Conservation (phyloP, 2,329 filamentous ascomycete genomes). For the Didymella pomorum region DNA sequence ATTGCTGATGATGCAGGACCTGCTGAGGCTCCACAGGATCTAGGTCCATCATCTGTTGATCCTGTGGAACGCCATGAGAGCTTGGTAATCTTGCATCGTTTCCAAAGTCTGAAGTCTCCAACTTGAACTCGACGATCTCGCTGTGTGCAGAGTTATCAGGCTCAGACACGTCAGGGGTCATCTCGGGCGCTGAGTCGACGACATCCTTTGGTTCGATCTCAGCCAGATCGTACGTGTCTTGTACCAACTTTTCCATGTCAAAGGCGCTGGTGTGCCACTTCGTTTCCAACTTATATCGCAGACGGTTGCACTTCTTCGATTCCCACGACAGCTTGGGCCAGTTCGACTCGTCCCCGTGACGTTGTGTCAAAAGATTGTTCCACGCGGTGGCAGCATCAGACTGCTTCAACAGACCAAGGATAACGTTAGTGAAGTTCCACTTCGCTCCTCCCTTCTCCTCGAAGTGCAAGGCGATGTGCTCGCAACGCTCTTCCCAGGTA, state of each 20-base stretch:
- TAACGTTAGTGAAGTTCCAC: slow-evolving; percentile 74
- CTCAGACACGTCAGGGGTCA: slow-evolving; percentile 37
- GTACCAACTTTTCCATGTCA: slow-evolving; percentile 65
- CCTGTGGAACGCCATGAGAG: slow-evolving; percentile 42
- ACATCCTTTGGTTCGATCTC: slow-evolving; percentile 44
- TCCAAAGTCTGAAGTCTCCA: slow-evolving; percentile 44
- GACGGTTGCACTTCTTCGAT: slow-evolving; percentile 68
- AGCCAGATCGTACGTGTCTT: slow-evolving; percentile 65
- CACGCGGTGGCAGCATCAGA: slow-evolving; percentile 68
- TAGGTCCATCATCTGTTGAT: slow-evolving; percentile 48
- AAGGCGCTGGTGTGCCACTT: slow-evolving; percentile 63
- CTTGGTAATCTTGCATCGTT: slow-evolving; percentile 39
- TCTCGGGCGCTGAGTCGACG: slow-evolving; percentile 35
- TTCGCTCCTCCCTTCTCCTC: slow-evolving; percentile 68
- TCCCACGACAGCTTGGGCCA: slow-evolving; percentile 63
- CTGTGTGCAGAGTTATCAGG: slow-evolving; percentile 37
- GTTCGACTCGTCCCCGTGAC: slow-evolving; percentile 64
- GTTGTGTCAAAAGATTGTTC: slow-evolving; percentile 63
- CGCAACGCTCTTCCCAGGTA: slow-evolving; percentile 71
- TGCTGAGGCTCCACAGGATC: slow-evolving; percentile 46
- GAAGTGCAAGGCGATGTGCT: slow-evolving; percentile 73
- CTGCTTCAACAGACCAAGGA: slow-evolving; percentile 73
- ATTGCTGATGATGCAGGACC: slow-evolving; percentile 40
- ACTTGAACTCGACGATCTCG: slow-evolving; percentile 48
- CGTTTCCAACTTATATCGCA: slow-evolving; percentile 71